These are phyloP conservation scores for Serendipita sp. DNA, from an alignment of 768 basidiomycete genomes.

Conservation along the genomic window DNA sequence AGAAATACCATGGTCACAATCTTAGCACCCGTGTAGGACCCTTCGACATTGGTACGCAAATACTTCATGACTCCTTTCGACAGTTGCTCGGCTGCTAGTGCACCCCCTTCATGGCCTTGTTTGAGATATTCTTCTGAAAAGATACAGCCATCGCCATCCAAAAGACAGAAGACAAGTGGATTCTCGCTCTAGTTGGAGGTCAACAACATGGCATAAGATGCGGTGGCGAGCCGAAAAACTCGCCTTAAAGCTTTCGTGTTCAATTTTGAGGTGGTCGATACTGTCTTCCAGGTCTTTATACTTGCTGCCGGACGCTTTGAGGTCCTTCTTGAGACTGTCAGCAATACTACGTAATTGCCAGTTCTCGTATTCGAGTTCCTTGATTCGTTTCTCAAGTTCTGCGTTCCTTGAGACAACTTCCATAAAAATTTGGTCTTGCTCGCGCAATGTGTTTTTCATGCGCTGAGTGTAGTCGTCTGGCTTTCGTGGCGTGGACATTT, in stretches of 20 bases:
- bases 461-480: neutral
- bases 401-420: neutral
- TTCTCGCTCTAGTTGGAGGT: constrained; percentile 8
- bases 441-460: neutral
- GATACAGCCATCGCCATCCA: constrained; percentile 52
- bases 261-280: neutral
- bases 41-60: neutral
- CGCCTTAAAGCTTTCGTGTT: neutral
- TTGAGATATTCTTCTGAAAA: constrained; percentile 38
- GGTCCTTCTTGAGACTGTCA: neutral
- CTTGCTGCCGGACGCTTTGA: neutral
- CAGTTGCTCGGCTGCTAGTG: constrained; percentile 27
- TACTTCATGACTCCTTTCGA: neutral
- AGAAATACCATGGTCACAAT: constrained; percentile 3
- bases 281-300: neutral
- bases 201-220: neutral
- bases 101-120: constrained; percentile 43
- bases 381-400: neutral
- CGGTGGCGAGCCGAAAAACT: neutral
- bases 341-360: neutral
- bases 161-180: constrained; percentile 28
- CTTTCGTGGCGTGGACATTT: neutral
- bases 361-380: neutral
- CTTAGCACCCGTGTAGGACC: neutral
- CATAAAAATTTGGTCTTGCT: neutral